Evolutionary conservation across 768 basidiomycete genomes (phyloP).

Genomic region (Zangia roseola): DNA sequence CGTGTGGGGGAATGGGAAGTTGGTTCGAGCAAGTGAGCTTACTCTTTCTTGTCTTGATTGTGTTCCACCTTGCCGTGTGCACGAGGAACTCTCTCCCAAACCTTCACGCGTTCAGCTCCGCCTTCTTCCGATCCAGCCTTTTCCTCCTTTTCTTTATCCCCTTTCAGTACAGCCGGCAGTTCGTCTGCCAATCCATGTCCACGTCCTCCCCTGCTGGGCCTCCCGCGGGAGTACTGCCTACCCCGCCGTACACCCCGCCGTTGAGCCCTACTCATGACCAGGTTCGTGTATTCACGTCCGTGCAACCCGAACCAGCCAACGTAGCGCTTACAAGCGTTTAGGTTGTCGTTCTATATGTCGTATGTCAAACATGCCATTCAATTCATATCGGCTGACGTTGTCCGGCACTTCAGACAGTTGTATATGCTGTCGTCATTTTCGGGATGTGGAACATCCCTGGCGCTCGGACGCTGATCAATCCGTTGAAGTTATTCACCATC

Average conservation of each 20-base stretch:
- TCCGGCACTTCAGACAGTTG: slow-evolving; percentile 57
- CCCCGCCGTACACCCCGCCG: slow-evolving; percentile 39
- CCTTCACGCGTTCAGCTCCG: slow-evolving; percentile 18
- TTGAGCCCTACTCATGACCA: slow-evolving; percentile 70
- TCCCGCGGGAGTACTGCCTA: slow-evolving; percentile 33
- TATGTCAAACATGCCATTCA: slow-evolving; percentile 38
- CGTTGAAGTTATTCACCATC: slow-evolving; percentile 84
- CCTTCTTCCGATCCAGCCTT: slow-evolving; percentile 16
- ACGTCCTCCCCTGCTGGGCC: slow-evolving; percentile 29
- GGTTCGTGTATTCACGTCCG: slow-evolving; percentile 40
- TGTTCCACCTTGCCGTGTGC: slow-evolving; percentile 28
- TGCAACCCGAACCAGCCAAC: slow-evolving; percentile 17
- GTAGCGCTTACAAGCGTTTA: slow-evolving; percentile 33
- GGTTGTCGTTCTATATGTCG: slow-evolving; percentile 77
- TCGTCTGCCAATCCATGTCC: slow-evolving; percentile 33
- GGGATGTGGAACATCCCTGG: slow-evolving; percentile 88
- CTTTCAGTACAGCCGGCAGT: slow-evolving; percentile 23
- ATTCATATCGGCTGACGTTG: slow-evolving; percentile 5
- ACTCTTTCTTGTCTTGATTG: too few relatives aligned
- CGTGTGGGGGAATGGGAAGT: slow-evolving; percentile 16
- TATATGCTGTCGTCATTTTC: slow-evolving; percentile 83
- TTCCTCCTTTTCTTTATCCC: not conserved
- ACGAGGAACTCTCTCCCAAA: slow-evolving; percentile 28
- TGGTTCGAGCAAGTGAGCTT: slow-evolving; percentile 6
- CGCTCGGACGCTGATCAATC: slow-evolving; percentile 74